Conservation (phyloP, 768 basidiomycete species). For the Boletus sensibilis region DNA sequence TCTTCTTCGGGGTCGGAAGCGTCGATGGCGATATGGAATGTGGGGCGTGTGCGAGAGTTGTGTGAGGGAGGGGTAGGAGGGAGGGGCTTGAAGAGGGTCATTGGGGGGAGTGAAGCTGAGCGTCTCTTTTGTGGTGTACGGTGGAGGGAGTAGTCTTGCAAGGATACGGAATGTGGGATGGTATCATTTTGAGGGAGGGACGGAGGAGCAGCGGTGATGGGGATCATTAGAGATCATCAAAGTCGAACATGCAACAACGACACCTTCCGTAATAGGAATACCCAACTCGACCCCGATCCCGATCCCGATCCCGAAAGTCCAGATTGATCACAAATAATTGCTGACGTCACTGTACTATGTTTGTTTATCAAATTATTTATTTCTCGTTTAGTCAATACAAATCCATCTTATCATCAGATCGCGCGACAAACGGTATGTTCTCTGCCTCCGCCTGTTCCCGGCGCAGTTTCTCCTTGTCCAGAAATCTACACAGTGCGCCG, state of each 20-base stretch:
- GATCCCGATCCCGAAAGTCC: too few species aligned
- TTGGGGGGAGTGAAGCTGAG: constrained; percentile 39
- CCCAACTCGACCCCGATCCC: not conserved
- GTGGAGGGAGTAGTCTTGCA: not conserved
- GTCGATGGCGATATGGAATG: constrained; percentile 20
- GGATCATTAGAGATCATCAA: constrained; percentile 4
- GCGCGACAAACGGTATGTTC: constrained; percentile 57
- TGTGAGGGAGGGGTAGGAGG: not conserved
- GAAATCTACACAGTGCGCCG: constrained; percentile 55
- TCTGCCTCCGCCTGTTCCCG: constrained; percentile 55
- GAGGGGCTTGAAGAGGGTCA: constrained; percentile 22
- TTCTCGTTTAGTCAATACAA: constrained; percentile 43
- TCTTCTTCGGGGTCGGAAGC: constrained; percentile 19
- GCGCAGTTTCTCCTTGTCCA: constrained; percentile 67
- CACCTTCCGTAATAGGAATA: constrained; percentile 8
- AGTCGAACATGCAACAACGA: not conserved
- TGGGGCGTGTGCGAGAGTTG: not conserved
- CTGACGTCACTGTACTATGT: too few species aligned
- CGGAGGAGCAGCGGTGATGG: not conserved
- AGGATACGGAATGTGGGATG: not conserved
- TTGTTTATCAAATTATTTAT: not conserved
- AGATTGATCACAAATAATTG: too few species aligned
- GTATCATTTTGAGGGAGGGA: not conserved
- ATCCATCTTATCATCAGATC: constrained; percentile 64
- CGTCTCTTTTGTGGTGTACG: not conserved